Evolutionary conservation across 2,329 filamentous ascomycete genomes (phyloP).

Genomic region (Apiospora marii): DNA sequence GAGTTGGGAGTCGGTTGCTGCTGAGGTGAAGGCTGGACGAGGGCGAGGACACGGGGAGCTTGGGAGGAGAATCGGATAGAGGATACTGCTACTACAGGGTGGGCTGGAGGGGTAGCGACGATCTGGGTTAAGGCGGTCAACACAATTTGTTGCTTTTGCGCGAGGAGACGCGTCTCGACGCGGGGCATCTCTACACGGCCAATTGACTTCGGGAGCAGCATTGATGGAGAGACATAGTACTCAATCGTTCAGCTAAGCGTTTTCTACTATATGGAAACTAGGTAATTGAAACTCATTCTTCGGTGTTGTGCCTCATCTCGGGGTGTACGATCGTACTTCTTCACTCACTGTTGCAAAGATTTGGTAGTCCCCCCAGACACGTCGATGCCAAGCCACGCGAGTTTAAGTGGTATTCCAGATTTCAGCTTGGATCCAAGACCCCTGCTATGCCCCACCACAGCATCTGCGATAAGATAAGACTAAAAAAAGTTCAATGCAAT

Average conservation of each 20-base stretch:
- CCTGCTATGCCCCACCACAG: neutral
- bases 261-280: neutral
- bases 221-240: neutral
- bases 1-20: neutral
- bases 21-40: neutral
- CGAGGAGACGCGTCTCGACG: conserved; percentile 1
- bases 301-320: neutral
- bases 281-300: neutral
- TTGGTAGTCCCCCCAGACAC: neutral
- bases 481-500: conserved; percentile 20
- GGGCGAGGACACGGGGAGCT: neutral
- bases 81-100: neutral
- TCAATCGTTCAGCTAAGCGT: neutral
- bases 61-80: neutral
- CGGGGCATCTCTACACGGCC: neutral
- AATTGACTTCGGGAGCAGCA: neutral
- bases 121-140: conserved; percentile 14
- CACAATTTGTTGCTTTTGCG: neutral
- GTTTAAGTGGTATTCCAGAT: neutral
- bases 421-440: neutral
- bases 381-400: neutral
- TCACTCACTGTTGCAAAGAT: neutral
- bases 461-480: conserved; percentile 13
- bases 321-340: neutral
- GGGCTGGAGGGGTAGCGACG: conserved; percentile 10